A percentile compares a stretch with the other conserved stretches of the same genome.
These are phyloP conservation scores for Plectosphaerella plurivora DNA, from an alignment of 2,329 filamentous ascomycete species.

Conservation along the genomic window DNA sequence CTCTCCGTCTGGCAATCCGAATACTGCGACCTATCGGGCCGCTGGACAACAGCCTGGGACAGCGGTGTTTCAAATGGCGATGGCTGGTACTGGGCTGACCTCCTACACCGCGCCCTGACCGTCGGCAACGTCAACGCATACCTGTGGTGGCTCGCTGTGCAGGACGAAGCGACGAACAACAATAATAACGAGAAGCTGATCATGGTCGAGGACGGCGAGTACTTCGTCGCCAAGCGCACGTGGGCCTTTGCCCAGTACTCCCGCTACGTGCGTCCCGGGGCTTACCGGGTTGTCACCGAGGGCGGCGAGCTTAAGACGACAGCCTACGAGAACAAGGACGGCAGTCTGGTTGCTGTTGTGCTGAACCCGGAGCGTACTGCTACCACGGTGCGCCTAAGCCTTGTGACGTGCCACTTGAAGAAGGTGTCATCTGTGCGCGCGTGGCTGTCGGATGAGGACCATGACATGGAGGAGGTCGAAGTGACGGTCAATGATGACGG, in stretches of 20 bases:
- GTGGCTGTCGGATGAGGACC: constrained; percentile 2
- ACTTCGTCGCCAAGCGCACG: constrained; percentile 22
- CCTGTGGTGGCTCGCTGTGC: constrained; percentile 3
- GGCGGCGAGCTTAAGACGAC: constrained; percentile 24
- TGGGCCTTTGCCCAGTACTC: constrained; percentile 35
- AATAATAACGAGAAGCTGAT: constrained; percentile 18
- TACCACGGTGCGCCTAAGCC: not conserved
- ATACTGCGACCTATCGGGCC: constrained; percentile 39
- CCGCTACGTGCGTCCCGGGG: constrained; percentile 31
- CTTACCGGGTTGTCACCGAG: constrained; percentile 22
- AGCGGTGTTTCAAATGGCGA: constrained; percentile 22
- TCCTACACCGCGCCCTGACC: constrained; percentile 1
- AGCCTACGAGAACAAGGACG: constrained; percentile 30
- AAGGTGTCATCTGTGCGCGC: not conserved
- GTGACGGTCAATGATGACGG: not conserved
- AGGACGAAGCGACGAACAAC: constrained; percentile 4
- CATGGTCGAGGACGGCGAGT: constrained; percentile 24
- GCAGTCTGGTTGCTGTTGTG: constrained; percentile 8
- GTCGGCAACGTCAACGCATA: constrained; percentile 3
- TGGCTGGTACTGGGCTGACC: constrained; percentile 2
- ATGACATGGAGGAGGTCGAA: constrained; percentile 3
- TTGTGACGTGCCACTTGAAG: constrained; percentile 1
- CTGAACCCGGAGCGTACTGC: not conserved
- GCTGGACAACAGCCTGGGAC: constrained; percentile 42
- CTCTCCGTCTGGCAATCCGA: constrained; percentile 48